Conservation (phyloP, 148 eudicot species). For the Vaccinium corymbosum region DNA sequence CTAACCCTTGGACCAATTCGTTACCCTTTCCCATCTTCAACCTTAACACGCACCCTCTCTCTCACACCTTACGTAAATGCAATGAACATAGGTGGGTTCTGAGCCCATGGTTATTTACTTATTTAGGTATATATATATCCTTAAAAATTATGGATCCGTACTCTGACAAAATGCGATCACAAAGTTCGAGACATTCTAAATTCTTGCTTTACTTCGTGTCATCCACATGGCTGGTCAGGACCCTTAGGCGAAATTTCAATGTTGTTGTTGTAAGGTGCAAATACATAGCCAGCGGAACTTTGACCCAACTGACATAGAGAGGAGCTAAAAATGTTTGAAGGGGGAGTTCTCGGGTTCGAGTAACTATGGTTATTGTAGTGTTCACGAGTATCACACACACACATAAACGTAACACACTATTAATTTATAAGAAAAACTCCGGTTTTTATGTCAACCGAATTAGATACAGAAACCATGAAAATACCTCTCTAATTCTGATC, state of each 20-base stretch:
- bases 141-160: background rate
- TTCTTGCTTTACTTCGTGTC: background rate
- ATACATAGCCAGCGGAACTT: background rate
- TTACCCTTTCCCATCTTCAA: background rate
- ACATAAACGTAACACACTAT: too few species aligned
- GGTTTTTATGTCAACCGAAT: too few species aligned
- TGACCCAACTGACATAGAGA: too few species aligned
- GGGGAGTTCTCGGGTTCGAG: too few species aligned
- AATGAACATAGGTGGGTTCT: background rate
- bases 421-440: too few species aligned
- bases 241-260: background rate
- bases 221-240: background rate
- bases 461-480: too few species aligned
- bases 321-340: too few species aligned
- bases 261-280: background rate
- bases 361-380: too few species aligned
- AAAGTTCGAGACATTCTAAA: conserved; percentile 6
- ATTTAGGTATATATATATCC: background rate
- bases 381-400: too few species aligned
- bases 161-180: background rate
- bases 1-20: background rate
- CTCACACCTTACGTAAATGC: background rate
- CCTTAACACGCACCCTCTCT: background rate
- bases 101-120: background rate
- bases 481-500: too few species aligned